These are phyloP conservation scores for Botrytis fabae DNA, from an alignment of 2,329 filamentous ascomycete genomes.

Conservation along the genomic window DNA sequence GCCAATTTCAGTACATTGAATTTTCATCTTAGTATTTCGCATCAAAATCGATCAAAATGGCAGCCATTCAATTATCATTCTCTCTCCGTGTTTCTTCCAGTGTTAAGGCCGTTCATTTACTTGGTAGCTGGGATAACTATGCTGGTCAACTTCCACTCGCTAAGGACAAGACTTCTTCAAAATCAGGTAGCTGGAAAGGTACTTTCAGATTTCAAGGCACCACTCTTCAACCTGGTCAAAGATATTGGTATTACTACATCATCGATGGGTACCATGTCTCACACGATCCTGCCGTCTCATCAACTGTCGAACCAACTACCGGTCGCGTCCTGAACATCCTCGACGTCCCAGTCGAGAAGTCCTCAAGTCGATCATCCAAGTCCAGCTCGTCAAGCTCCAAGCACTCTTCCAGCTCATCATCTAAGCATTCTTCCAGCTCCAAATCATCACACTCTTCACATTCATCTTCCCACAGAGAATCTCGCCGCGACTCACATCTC, in stretches of 20 bases:
- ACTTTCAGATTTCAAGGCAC: conserved; percentile 92
- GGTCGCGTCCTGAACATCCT: conserved; percentile 97
- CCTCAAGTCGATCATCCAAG: conserved; percentile 47
- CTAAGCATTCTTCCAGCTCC: conserved; percentile 34
- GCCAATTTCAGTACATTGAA: conserved; percentile 35
- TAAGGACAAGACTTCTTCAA: conserved; percentile 79
- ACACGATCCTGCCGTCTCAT: conserved; percentile 88
- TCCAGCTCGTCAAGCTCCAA: conserved; percentile 41
- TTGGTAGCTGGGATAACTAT: conserved; percentile 99
- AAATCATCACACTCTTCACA: conserved; percentile 43
- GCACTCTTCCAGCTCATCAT: conserved; percentile 45
- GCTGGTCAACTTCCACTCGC: conserved; percentile 89
- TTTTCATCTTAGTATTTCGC: conserved; percentile 40
- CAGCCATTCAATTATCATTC: conserved; percentile 91
- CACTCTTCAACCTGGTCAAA: conserved; percentile 81
- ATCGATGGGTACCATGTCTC: conserved; percentile 98
- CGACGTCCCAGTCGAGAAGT: conserved; percentile 69
- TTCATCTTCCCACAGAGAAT: conserved; percentile 46
- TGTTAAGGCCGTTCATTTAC: conserved; percentile 95
- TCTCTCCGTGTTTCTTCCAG: conserved; percentile 92
- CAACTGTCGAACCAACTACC: conserved; percentile 92
- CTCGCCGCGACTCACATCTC: conserved; percentile 49
- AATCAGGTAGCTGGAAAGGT: conserved; percentile 90
- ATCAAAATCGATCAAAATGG: conserved; percentile 62
- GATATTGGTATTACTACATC: conserved; percentile 99